Evolutionary conservation across 1,284 basidiomycete species (phyloP).

Genomic region (Melampsora abietis-canadensis): DNA sequence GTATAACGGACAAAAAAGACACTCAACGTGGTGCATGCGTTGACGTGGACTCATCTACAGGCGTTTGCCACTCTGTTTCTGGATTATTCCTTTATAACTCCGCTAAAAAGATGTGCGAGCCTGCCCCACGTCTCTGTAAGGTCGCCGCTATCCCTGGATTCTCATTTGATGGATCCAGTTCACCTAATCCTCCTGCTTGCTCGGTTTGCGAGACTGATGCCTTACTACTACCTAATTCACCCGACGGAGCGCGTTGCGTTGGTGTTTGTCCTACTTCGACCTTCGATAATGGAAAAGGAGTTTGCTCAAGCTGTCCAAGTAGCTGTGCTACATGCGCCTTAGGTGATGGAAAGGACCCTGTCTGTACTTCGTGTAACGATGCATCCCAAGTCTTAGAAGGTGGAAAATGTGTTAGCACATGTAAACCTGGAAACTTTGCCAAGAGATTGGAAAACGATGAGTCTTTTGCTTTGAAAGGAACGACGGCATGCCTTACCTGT

Average conservation of each 20-base stretch:
- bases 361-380: constrained; percentile 11
- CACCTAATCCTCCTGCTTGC: constrained; percentile 8
- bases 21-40: constrained; percentile 21
- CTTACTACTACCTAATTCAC: constrained; percentile 16
- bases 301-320: constrained; percentile 11
- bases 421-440: constrained; percentile 17
- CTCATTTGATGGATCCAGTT: constrained; percentile 9
- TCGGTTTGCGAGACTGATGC: constrained; percentile 24
- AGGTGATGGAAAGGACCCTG: constrained; percentile 4
- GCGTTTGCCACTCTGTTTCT: constrained; percentile 18
- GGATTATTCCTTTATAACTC: constrained; percentile 22
- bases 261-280: constrained; percentile 25
- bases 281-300: constrained; percentile 15
- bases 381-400: background rate
- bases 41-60: constrained; percentile 21
- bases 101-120: constrained; percentile 32
- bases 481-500: constrained; percentile 17
- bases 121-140: constrained; percentile 25
- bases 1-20: constrained; percentile 14
- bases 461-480: constrained; percentile 9
- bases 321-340: constrained; percentile 18
- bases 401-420: constrained; percentile 16
- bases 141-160: constrained; percentile 31
- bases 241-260: constrained; percentile 8
- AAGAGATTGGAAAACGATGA: constrained; percentile 14